Base-by-base conservation (phyloP, 192 early-diverging fungal genomes). In the Radiomyces spectabilis region DNA sequence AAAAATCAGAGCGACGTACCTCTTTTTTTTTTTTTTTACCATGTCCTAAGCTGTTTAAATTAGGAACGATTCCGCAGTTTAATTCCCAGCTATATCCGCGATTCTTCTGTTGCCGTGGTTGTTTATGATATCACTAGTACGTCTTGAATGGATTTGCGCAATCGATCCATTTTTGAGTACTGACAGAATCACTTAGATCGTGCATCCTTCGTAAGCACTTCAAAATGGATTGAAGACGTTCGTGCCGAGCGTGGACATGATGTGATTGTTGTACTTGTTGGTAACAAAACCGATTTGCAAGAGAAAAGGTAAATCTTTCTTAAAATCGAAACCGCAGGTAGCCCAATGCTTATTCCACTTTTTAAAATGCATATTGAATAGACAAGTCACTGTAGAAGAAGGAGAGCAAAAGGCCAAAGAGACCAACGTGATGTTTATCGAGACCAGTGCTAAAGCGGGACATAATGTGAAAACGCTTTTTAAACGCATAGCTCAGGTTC, bases 221-320 rank as follows among this genome's bases (percentile, higher is more conserved):
- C 84, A 49, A 96, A 95, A 65, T 98, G 95, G 95, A 89, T 98
- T 53, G 95, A 98, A 51, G 93, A 96, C 70, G 93, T 98, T 16
- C 87, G 93, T 9, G 89, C 91, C 24, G 95, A 98, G 77, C 86
- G 95, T 51, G 94, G 94, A n/a, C 86, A 87, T 66, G 93, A 98
- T 63, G 95, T 98, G 12, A 86, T 97, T 44, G 94, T 98, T 63
- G 94, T 98, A 30, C 70, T 98, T n/a, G 93, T 96, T 4, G 95
- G 94, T 27, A 98, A 98, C 85, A 98, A 98, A 77, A 95, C 93
- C 5, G 95, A 98, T 71, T 72, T 98, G 62, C 86, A 79, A 60
- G 95, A 96, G 41, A 93, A 91, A 60, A 77, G 91, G 72, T 86
- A 80, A 59, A 26, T 31, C 10, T 16, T 0, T 2, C 8, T 76